phyloP scores from a whole-genome alignment of 2,329 filamentous ascomycete species.

The Phialophora chinensis region DNA sequence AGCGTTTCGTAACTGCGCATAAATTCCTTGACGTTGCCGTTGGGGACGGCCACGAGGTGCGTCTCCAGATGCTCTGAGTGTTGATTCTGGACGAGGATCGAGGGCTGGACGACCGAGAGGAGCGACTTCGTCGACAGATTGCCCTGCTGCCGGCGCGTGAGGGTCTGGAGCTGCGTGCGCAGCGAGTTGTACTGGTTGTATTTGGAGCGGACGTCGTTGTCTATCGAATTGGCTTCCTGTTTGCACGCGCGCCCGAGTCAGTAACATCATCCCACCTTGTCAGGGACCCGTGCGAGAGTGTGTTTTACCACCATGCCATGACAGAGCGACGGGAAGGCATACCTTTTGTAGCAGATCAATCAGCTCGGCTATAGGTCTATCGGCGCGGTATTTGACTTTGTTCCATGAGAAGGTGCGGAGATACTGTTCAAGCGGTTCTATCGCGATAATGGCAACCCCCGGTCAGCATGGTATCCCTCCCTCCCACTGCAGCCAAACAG shows the following conservation, averaged over 20 bases:
- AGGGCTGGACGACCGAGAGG: constrained; percentile 78
- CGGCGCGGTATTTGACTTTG: constrained; percentile 93
- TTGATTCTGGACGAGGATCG: constrained; percentile 70
- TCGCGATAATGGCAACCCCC: constrained; percentile 14
- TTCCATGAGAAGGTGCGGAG: constrained; percentile 91
- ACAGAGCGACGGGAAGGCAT: constrained; percentile 8
- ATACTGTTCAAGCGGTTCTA: constrained; percentile 96
- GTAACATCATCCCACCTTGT: not conserved
- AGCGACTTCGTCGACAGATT: constrained; percentile 95
- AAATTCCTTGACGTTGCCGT: constrained; percentile 82
- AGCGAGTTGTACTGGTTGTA: constrained; percentile 92
- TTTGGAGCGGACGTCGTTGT: constrained; percentile 94
- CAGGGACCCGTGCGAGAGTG: no score
- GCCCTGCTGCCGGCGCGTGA: constrained; percentile 89
- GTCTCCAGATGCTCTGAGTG: constrained; percentile 96
- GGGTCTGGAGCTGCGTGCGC: constrained; percentile 79
- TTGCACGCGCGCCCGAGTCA: not conserved
- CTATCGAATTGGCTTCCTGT: constrained; percentile 85
- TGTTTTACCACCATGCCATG: not conserved
- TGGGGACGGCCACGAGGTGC: constrained; percentile 87
- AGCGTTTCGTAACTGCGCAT: constrained; percentile 87
- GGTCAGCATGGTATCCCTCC: constrained; percentile 11
- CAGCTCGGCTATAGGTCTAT: constrained; percentile 85
- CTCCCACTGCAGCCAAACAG: not conserved
- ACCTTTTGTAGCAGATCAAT: constrained; percentile 90